Evolutionary conservation across 768 basidiomycete genomes (phyloP).

Genomic region (Pholiota conissans): DNA sequence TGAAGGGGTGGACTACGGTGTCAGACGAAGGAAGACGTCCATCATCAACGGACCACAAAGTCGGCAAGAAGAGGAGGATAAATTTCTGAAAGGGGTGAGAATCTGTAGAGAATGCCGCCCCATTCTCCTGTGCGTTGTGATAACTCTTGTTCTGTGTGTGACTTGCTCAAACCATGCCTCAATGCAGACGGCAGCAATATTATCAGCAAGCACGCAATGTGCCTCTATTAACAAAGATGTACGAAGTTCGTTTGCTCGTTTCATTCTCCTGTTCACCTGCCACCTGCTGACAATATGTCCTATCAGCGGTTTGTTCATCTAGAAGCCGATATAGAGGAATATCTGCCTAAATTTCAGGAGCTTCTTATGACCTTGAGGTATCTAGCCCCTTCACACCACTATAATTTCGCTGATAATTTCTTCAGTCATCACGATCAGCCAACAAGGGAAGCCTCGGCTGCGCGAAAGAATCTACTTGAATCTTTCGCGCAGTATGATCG

Average conservation of each 20-base stretch:
- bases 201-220: constrained; percentile 58
- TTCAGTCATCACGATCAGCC: constrained; percentile 47
- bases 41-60: constrained; percentile 37
- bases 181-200: constrained; percentile 74
- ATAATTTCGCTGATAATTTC: neutral
- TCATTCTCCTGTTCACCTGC: neutral
- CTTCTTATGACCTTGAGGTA: constrained; percentile 72
- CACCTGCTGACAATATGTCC: neutral
- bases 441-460: constrained; percentile 63
- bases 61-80: constrained; percentile 61
- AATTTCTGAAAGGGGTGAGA: constrained; percentile 86
- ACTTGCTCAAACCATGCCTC: constrained; percentile 13
- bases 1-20: constrained; percentile 84
- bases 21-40: constrained; percentile 47
- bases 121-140: constrained; percentile 64
- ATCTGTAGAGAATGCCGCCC: constrained; percentile 85
- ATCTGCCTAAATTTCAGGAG: constrained; percentile 88
- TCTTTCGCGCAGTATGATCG: constrained; percentile 89
- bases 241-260: constrained; percentile 53
- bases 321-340: constrained; percentile 89
- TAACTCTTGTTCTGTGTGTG: neutral
- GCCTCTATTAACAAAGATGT: constrained; percentile 66
- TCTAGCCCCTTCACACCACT: neutral
- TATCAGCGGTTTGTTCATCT: constrained; percentile 65
- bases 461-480: constrained; percentile 81